Base-by-base conservation (phyloP, 495 filamentous ascomycete genomes). In the Acidomyces sp. region DNA sequence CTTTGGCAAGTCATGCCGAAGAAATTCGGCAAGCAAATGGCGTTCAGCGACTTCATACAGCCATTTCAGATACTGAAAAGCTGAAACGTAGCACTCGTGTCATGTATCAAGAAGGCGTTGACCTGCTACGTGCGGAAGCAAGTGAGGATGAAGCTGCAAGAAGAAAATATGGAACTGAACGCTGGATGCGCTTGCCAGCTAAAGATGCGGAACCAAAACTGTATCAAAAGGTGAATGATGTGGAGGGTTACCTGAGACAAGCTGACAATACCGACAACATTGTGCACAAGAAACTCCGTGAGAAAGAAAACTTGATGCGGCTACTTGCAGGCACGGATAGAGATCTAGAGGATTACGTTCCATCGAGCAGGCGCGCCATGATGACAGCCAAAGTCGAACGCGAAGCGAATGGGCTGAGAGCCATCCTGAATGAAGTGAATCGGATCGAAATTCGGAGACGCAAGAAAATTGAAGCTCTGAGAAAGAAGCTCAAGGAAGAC, bases 21-120 rank as follows among this genome's bases (percentile, higher is more conserved):
- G 90, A 96, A 53, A 78, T 97, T 36, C 72, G 83, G n/a, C 88
- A 96, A 55, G 82, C 85, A 49, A 84, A 92, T 54, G 88, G 88
- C 0, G 58, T 88, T 15, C 71, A 78, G 45, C 68, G 77, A 13
- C 58, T 97, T 3, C 70, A 78, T 33, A 71, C 74, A 19, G 80
- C 82, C 12, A 80, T 95, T 29, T 75, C 79, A 5, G 87, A 96
- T 51, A 92, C 83, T 4, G 75, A 81, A 26, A 93, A 83, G 56
- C 67, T 96, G 25, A 90, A 87, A 55, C 59, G 68, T 1, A 82
- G 77, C 45, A 82, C 93, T 53, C 57, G 68, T 37, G 69, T 72
- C 0, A 69, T 83, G 2, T 95, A 85, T 48, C 73, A 78, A 24
- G 90, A 96, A 61, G 86, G 83, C 2, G 74, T 77, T 19, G 75